Evolutionary conservation across 495 filamentous ascomycete genomes (phyloP), one percentile per base, ranked within the genome.

Genomic region (Penicillium angulare): DNA sequence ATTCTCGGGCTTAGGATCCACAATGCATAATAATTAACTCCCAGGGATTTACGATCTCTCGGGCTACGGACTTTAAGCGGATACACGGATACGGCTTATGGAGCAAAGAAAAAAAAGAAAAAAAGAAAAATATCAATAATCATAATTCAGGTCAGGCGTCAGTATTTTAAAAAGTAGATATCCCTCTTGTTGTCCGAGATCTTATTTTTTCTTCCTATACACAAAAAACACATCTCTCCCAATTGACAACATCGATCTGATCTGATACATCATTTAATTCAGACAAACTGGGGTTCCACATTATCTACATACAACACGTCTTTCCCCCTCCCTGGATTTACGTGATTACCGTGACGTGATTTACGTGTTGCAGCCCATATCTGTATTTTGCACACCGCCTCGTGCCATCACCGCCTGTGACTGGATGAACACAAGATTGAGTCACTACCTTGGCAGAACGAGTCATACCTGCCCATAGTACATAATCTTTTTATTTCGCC

Each of bases 371-470:
- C 38, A n/a, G n/a, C 38, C 23, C 15, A 7, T 10, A 32, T 40
- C 21, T 21, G 27, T 27, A 43, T 35, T 33, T 55, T n/a, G 18
- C 36, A 49, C 62, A 67, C 67, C 64, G 67, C 67, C 60, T 52
- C 52, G 21, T 31, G 17, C 23, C 23, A 18, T 20, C 15, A 31
- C 50, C 48, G 10, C 18, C 43, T 16, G 44, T 59, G 48, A 68
- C 61, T 68, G 65, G 65, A 48, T 39, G 53, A 56, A 47, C 50
- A 43, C 49, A 50, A 39, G 20, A 50, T 52, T 70, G 67, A 71
- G 65, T 68, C 65, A 68, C 60, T 43, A 60, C 31, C 60, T 59
- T 54, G 56, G 56, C 56, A 59, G 57, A 64, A 63, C 55, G 58
- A 64, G 58, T 68, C 63, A 66, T 53, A 48, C 43, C 41, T 12